Evolutionary conservation across 176 grass and related monocot genomes (phyloP).

Genomic region (Canna indica): DNA sequence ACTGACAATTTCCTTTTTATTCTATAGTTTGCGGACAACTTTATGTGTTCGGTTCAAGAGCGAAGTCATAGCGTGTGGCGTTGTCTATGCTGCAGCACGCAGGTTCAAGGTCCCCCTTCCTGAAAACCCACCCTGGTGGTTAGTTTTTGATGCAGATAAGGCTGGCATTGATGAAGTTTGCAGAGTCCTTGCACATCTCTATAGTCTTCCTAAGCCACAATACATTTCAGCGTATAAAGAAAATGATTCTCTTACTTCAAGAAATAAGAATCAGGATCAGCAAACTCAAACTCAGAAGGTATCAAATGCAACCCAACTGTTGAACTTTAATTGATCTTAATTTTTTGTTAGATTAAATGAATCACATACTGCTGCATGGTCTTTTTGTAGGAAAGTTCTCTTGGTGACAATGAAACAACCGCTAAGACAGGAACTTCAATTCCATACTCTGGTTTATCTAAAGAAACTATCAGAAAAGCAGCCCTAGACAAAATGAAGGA

Average conservation of each 20-base stretch:
- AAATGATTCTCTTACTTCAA: slow-evolving; percentile 59
- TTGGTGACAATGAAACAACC: slow-evolving; percentile 38
- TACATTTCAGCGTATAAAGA: slow-evolving; percentile 83
- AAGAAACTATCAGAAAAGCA: slow-evolving; percentile 32
- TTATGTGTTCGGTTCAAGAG: slow-evolving; percentile 90
- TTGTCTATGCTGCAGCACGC: slow-evolving; percentile 86
- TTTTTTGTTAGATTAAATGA: background rate
- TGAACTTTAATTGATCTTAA: background rate
- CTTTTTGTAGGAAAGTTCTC: slow-evolving; percentile 41
- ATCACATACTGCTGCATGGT: background rate
- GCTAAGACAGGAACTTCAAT: slow-evolving; percentile 30
- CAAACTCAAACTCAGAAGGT: slow-evolving; percentile 56
- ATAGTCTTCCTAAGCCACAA: slow-evolving; percentile 64
- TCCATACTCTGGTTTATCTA: slow-evolving; percentile 39
- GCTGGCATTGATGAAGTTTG: slow-evolving; percentile 70
- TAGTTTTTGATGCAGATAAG: slow-evolving; percentile 78
- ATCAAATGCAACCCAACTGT: background rate
- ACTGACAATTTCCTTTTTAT: background rate
- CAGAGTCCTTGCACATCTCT: slow-evolving; percentile 77
- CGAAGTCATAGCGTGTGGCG: slow-evolving; percentile 94
- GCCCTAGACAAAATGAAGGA: slow-evolving; percentile 48
- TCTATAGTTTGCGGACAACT: slow-evolving; percentile 66
- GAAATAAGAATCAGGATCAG: slow-evolving; percentile 30
- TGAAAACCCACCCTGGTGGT: slow-evolving; percentile 90
- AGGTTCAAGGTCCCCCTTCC: slow-evolving; percentile 58